These are phyloP conservation scores for Colletotrichum echinochloae DNA, from an alignment of 2,329 filamentous ascomycete species.

Conservation along the genomic window DNA sequence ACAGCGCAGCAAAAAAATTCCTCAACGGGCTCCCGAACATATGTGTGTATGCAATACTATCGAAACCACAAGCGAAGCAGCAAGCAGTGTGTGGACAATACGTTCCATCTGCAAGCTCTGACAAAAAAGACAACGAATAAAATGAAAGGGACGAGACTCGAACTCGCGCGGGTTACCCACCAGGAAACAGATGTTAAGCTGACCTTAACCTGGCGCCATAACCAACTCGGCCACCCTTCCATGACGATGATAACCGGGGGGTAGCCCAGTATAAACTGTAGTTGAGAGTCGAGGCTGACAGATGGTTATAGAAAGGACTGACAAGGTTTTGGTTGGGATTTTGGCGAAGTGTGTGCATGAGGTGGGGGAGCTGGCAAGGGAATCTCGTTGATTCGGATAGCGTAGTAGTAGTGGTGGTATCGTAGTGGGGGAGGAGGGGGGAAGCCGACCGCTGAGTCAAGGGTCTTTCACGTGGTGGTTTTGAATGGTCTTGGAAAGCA, in stretches of 20 bases:
- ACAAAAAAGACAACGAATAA: constrained; percentile 9
- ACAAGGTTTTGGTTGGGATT: not conserved
- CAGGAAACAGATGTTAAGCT: constrained; percentile 41
- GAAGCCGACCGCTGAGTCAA: not conserved
- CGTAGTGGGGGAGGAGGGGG: not conserved
- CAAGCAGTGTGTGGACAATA: not conserved
- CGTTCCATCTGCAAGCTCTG: not conserved
- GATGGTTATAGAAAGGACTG: not conserved
- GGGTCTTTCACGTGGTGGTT: not conserved
- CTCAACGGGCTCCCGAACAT: not conserved
- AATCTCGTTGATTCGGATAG: not conserved
- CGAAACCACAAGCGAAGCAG: not conserved
- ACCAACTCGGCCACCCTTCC: constrained; percentile 41
- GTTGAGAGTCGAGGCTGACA: rapidly evolving
- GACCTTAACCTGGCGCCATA: constrained; percentile 41
- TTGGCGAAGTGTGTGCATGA: constrained; percentile 10
- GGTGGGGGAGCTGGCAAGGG: not conserved
- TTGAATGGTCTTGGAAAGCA: not conserved
- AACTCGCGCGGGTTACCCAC: constrained; percentile 42
- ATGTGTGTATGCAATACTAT: not conserved
- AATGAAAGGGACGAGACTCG: constrained; percentile 42
- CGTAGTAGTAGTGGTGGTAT: not conserved
- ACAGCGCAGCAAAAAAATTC: not conserved
- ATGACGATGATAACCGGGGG: rapidly evolving
- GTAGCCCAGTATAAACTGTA: not conserved